Evolutionary conservation across 1,284 basidiomycete genomes (phyloP), one percentile per base, ranked within the genome.

Genomic region (Exobasidium rhododendri): DNA sequence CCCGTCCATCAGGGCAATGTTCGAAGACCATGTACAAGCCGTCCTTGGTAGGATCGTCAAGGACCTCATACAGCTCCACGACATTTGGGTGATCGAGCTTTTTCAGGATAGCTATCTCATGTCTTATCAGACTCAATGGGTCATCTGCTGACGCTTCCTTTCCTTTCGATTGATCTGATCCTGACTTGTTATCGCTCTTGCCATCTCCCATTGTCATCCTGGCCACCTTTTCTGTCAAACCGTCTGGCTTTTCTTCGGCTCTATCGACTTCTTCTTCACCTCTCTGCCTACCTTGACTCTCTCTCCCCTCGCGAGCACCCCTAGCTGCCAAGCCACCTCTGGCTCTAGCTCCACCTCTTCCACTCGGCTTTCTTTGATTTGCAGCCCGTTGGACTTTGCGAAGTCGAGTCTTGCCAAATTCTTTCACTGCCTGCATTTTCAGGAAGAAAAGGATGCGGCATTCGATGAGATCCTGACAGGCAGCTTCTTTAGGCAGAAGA

Each of bases 61-160:
- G 82, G 1, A 84, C 84, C 69, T 85, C 85, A 73, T 82, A 83
- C 0, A 85, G 79, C 29, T 80, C 78, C 4, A 84, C 82, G n/a
- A 86, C 67, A 35, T 80, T 59, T 0, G 74, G 80, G 79, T 84
- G 79, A 29, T 67, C 59, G 6, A 80, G 66, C 66, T 73, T 79
- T 61, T 75, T 76, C 62, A 69, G 62, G 54, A 74, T 74, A 31
- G 71, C 71, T 50, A 74, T 71, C 62, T 79, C 77, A 49, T 71
- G 70, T 44, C 77, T 68, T 31, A 79, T 75, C 22, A 69, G 65
- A 13, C 59, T 63, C 6, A 79, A 65, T 1, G 77, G 77, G 40
- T 79, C 77, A 14, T 73, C 64, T 51, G 3, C 45, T 28, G 13
- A 5, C 22, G 24, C 17, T 22, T 58, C 45, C 14, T 20, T 20